A percentile compares a stretch with the other conserved stretches of the same genome.
phyloP scores from a whole-genome alignment of 2,329 filamentous ascomycete species.

The Cryphonectria parasitica region DNA sequence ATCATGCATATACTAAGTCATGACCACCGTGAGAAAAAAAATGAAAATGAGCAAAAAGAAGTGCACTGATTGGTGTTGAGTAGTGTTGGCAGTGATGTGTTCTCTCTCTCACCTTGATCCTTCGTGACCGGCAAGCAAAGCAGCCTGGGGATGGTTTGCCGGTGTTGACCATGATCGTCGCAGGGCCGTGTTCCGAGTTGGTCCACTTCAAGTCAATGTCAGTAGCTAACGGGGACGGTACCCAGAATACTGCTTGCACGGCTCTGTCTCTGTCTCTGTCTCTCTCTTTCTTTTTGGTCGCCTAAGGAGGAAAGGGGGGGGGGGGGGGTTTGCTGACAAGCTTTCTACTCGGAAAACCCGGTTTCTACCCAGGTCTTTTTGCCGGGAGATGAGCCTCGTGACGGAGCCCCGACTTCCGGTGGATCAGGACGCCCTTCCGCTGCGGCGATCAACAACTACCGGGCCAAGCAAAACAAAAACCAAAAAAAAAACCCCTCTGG shows the following conservation, averaged over 20 bases:
- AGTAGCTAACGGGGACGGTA: neutral
- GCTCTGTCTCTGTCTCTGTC: neutral
- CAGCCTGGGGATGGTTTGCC: slow-evolving; percentile 30
- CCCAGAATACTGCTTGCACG: neutral
- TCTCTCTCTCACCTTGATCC: slow-evolving; percentile 27
- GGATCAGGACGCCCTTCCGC: neutral
- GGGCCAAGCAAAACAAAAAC: too few species aligned
- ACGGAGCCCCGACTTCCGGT: neutral
- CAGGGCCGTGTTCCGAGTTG: neutral
- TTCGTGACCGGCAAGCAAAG: slow-evolving; percentile 27
- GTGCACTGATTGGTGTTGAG: neutral
- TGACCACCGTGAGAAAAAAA: neutral
- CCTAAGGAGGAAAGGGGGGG: neutral
- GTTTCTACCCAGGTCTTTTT: neutral
- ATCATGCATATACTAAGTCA: neutral
- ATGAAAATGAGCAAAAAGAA: neutral
- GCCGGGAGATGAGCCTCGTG: neutral
- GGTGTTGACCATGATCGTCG: slow-evolving; percentile 28
- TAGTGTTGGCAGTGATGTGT: neutral
- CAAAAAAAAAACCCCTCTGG: neutral
- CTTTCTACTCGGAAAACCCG: neutral
- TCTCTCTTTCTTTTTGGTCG: neutral
- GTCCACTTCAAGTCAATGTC: neutral
- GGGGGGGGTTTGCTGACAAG: neutral
- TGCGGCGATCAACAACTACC: neutral